Percentiles rank a stretch among this genome's conserved stretches.
These are phyloP conservation scores for Musa schizocarpa DNA, from an alignment of 176 grass and related monocot genomes.

Conservation along the genomic window DNA sequence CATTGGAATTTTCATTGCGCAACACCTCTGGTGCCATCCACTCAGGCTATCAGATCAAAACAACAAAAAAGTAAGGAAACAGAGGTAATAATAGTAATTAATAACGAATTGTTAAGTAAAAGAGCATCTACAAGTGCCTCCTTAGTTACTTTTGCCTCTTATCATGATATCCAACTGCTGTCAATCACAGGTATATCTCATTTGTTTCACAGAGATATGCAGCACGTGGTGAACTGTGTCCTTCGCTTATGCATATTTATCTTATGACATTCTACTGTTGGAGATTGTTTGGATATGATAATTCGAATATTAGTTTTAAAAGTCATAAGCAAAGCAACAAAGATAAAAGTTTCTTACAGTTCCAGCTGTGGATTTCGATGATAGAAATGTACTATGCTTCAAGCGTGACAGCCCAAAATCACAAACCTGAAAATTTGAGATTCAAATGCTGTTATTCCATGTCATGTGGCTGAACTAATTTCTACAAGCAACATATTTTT, in stretches of 20 bases:
- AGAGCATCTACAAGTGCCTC: not conserved
- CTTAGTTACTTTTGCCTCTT: not conserved
- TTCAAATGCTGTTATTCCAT: not conserved
- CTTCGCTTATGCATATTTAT: not conserved
- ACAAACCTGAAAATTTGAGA: constrained; percentile 53
- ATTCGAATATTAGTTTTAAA: constrained; percentile 12
- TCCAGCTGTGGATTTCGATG: constrained; percentile 97
- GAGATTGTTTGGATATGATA: not conserved
- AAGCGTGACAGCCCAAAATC: constrained; percentile 98
- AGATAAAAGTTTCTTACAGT: constrained; percentile 50
- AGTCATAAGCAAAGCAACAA: not conserved
- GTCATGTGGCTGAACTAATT: not conserved
- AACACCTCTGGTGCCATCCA: constrained; percentile 99
- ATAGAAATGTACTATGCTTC: constrained; percentile 97
- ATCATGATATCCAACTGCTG: not conserved
- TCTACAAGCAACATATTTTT: not conserved
- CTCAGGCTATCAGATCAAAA: constrained; percentile 54
- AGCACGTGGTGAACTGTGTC: not conserved
- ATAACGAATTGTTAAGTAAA: not conserved
- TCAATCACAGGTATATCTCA: not conserved
- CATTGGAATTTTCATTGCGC: constrained; percentile 96
- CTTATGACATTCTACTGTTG: not conserved
- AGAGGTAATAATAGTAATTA: not conserved
- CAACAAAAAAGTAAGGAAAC: not conserved
- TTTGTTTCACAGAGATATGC: not conserved